Percentiles rank a stretch among this genome's conserved stretches.
Evolutionary conservation across 2,329 filamentous ascomycete genomes (phyloP).

Genomic region (Fusarium miscanthi): DNA sequence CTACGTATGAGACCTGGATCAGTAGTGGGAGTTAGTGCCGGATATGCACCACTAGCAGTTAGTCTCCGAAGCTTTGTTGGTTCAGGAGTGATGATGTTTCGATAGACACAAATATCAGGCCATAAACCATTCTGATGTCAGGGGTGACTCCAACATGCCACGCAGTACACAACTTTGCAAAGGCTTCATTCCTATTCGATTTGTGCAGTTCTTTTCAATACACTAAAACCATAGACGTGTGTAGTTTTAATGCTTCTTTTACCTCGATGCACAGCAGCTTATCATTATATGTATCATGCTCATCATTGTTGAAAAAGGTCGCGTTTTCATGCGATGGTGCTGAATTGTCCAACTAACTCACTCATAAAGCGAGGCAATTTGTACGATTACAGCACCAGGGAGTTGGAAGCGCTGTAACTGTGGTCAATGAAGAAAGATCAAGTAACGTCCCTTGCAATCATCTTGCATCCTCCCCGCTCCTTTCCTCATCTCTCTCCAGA

Average conservation of each 20-base stretch:
- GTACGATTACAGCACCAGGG: too few relatives aligned
- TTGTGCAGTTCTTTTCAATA: not conserved
- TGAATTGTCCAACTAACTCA: not conserved
- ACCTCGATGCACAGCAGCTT: not conserved
- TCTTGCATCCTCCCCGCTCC: not conserved
- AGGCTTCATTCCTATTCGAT: not conserved
- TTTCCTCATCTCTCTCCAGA: not conserved
- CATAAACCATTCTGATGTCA: not conserved
- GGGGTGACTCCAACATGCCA: not conserved
- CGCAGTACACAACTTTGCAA: not conserved
- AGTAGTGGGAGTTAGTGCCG: not conserved
- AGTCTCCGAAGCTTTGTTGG: not conserved
- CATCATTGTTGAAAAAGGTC: not conserved
- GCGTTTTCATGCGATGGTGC: not conserved
- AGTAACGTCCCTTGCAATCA: not conserved
- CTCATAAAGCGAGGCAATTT: too few relatives aligned
- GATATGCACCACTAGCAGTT: conserved; percentile 1
- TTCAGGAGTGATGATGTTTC: not conserved
- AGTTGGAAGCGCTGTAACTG: not conserved
- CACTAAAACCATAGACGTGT: not conserved
- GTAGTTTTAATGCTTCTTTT: too few relatives aligned
- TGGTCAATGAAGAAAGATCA: not conserved
- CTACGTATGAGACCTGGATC: not conserved
- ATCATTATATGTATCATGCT: too few relatives aligned
- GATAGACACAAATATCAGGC: not conserved